phyloP scores from a whole-genome alignment of 1,284 basidiomycete genomes.

The Pascua guehoae region DNA sequence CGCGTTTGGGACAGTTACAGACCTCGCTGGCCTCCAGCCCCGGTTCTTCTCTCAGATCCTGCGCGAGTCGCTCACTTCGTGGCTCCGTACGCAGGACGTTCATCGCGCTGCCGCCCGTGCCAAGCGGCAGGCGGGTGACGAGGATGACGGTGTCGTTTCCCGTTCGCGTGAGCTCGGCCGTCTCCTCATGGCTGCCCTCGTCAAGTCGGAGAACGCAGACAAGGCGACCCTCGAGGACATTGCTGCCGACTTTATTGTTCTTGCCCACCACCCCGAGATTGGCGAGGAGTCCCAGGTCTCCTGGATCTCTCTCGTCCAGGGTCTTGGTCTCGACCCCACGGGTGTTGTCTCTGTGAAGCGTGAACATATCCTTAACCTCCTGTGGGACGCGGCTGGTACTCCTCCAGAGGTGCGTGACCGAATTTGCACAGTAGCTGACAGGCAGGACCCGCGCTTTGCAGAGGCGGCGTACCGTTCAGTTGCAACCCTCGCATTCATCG shows the following conservation, averaged over 20 bases:
- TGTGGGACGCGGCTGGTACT: constrained; percentile 32
- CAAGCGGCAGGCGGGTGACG: constrained; percentile 22
- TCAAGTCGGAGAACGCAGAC: constrained; percentile 15
- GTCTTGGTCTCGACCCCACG: constrained; percentile 64
- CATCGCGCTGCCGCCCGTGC: constrained; percentile 19
- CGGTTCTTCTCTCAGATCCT: constrained; percentile 57
- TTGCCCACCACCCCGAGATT: constrained; percentile 70
- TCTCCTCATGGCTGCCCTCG: constrained; percentile 23
- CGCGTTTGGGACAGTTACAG: constrained; percentile 53
- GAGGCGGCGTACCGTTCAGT: constrained; percentile 69
- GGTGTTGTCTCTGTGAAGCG: constrained; percentile 42
- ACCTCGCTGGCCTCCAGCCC: constrained; percentile 44
- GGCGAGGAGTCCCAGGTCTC: constrained; percentile 62
- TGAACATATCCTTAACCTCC: constrained; percentile 32
- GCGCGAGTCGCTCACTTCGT: constrained; percentile 56
- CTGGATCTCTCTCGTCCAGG: constrained; percentile 81
- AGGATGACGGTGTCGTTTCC: constrained; percentile 27
- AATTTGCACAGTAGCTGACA: background rate
- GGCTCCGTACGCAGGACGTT: constrained; percentile 35
- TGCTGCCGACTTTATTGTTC: constrained; percentile 58
- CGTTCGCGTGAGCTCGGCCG: constrained; percentile 40
- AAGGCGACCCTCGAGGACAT: constrained; percentile 30
- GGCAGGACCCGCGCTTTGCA: constrained; percentile 29
- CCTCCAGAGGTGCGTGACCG: constrained; percentile 1
- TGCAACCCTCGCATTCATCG: constrained; percentile 73